Evolutionary conservation across 805 yeast genomes (phyloP).

Genomic region (Wickerhamomyces bovis): DNA sequence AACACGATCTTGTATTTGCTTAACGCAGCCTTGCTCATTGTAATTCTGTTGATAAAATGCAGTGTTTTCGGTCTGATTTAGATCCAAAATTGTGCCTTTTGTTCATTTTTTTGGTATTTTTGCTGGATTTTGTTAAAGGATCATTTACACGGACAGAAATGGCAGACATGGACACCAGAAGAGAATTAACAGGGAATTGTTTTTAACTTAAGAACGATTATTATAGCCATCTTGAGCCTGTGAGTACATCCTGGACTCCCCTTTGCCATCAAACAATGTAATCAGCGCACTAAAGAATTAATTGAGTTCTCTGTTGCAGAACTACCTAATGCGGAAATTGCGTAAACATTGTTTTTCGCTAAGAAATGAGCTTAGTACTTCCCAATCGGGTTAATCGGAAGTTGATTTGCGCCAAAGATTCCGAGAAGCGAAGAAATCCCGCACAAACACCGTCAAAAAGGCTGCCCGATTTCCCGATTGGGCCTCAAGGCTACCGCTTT

Average conservation of each 20-base stretch:
- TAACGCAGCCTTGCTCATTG: conserved; percentile 24
- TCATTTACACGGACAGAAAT: neutral
- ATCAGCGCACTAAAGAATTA: no score
- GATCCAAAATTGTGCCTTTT: neutral
- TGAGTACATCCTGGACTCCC: no score
- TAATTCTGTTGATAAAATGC: neutral
- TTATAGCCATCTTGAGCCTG: no score
- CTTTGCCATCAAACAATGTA: no score
- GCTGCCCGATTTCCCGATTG: neutral
- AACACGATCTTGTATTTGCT: conserved; percentile 85
- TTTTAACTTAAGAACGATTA: no score
- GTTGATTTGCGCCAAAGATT: neutral
- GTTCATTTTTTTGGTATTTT: neutral
- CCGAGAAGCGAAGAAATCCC: neutral
- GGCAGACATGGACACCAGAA: no score
- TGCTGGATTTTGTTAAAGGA: neutral
- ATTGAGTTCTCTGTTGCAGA: neutral
- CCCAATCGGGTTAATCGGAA: no score
- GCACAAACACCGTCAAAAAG: neutral
- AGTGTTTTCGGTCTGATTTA: neutral
- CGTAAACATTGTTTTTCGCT: neutral
- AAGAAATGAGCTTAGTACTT: no score
- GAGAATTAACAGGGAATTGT: no score
- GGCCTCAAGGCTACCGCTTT: neutral
- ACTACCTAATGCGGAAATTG: neutral